Evolutionary conservation across 1,139 yeast species (phyloP), one percentile per base, ranked within the genome.

Genomic region (Pichiaceae sp.): DNA sequence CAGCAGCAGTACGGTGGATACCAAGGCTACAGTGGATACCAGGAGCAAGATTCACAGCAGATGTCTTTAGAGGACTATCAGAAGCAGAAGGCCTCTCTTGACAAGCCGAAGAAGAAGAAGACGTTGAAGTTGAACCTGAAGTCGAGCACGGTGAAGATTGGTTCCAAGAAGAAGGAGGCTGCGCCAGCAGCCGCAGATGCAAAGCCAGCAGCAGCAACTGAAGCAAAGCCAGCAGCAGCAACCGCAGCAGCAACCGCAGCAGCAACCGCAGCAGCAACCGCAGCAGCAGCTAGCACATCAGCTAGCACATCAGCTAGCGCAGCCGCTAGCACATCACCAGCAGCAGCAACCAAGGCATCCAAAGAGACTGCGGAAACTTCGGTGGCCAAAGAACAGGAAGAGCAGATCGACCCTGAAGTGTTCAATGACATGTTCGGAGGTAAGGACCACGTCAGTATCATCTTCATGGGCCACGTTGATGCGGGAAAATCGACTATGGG

Each of bases 401-500:
- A 83, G 27, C 78, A 77, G 55, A 73, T 91, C 44, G 98, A 91
- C 57, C 83, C 84, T 56, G 95, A 82, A 52, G 76, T 87, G 44
- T 85, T 91, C 47, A 79, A 74, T 40, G 98, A 91, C 53, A 66
- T 93, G 81, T 93, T 86, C 57, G 97, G 96, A 43, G 95, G 94
- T 54, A 93, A 93, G 63, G 97, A 89, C 59, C 98, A 93, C 64
- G 76, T 91, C 56, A 87, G 96, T 26, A 82, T 91, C 53, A 87
- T 91, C 54, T 91, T 91, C 64, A 93, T 91, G 97, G 99, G 99
- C 50, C 99, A 91, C 60, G 99, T 91, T 52, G 99, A 91, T 72
- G 98, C 98, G 31, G 99, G 99, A 59, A 91, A 91, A 64, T 86
- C 96, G 38, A 91, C 99, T 45, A 87, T 93, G 96, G 98, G 98